Evolutionary conservation across 192 early-diverging fungal species (phyloP), one percentile per base, ranked within the genome.

Genomic region (Phycomyces nitens): DNA sequence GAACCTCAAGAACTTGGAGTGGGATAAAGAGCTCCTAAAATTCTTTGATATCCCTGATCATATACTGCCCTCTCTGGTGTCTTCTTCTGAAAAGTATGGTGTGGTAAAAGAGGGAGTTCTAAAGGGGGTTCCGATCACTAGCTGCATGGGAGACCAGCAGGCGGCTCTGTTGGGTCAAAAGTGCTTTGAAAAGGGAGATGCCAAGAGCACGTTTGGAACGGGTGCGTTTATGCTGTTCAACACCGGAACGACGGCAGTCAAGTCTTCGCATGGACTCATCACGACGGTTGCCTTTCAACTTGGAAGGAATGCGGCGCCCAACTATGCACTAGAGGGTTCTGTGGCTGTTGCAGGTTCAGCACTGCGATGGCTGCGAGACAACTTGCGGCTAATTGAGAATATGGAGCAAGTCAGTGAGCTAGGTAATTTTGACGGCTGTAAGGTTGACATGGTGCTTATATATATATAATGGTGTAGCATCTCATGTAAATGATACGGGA

Each of bases 161-260:
- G 92, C 94, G 0, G 95, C 95, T 21, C 78, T 94, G 38, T 89
- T 97, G 23, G 95, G 95, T 20, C 95, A 97, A 71, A 86, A 86
- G 58, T 97, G 95, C 74, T 92, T 93, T 72, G 67, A 85, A 47
- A 60, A 60, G 2, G 95, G 95, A 9, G 87, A 92, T 70, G 87
- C 88, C 59, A 97, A 97, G 83, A 95, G 94, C 78, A 97, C 95
- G 8, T 95, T 93, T 82, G 94, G 95, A 47, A 97, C 95, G 21
- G 95, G 94, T 14, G 92, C 90, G 66, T 97, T 97, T 71, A 92
- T 95, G 90, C 76, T 97, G 53, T 94, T 91, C 78, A 95, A 97
- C 82, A 97, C 95, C n/a, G 95, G 95, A 38, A 59, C 71, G 7
- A 74, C 84, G 40, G 83, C 86, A 15, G 86, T 94, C 56, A 71